Conservation (phyloP, 2,329 filamentous ascomycete species). For the Fusarium marasasianum region DNA sequence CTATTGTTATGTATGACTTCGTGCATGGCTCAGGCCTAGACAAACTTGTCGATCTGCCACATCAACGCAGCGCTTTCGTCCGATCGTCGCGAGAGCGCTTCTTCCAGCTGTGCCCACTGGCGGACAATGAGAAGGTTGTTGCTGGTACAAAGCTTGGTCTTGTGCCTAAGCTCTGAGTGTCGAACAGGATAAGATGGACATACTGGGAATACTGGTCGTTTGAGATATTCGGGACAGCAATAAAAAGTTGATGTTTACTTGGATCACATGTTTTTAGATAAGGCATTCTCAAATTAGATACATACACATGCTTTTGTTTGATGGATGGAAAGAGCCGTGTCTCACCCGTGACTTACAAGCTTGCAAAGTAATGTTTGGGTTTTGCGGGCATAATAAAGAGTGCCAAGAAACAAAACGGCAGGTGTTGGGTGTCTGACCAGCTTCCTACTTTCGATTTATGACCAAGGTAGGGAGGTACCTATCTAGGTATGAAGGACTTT, state of each 20-base stretch:
- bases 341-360: background rate
- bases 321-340: background rate
- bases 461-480: too few relatives aligned
- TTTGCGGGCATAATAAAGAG: background rate
- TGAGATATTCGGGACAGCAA: background rate
- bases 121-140: conserved; percentile 64
- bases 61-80: conserved; percentile 76
- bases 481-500: background rate
- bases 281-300: background rate
- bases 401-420: background rate
- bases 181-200: background rate
- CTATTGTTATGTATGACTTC: conserved; percentile 78
- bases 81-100: conserved; percentile 72
- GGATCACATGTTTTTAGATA: background rate
- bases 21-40: conserved; percentile 77
- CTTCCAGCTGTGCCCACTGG: conserved; percentile 72
- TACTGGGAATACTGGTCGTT: background rate
- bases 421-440: background rate
- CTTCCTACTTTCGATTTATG: background rate
- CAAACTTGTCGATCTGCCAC: conserved; percentile 76
- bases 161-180: conserved; percentile 60
- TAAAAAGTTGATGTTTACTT: background rate
- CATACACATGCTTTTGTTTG: background rate
- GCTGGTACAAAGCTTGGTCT: conserved; percentile 63
- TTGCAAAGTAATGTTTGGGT: background rate